These are phyloP conservation scores for Pichia sp. DNA, from an alignment of 1,139 yeast species.

Conservation along the genomic window DNA sequence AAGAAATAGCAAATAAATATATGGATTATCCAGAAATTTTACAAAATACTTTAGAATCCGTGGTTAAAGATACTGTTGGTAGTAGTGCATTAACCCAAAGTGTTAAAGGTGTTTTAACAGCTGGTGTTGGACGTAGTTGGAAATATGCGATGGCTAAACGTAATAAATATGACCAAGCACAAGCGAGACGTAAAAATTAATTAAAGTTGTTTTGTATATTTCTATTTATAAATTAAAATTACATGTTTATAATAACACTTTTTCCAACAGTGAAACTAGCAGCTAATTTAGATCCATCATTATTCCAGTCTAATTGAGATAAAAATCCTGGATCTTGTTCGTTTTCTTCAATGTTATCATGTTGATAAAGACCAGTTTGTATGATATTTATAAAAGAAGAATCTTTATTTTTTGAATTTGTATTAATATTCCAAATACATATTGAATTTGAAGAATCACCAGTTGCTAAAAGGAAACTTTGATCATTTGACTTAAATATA, in stretches of 20 bases:
- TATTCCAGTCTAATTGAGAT: conserved; percentile 22
- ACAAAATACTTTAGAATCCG: conserved; percentile 29
- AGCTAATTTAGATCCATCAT: conserved; percentile 19
- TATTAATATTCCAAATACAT: conserved; percentile 44
- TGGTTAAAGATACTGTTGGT: conserved; percentile 58
- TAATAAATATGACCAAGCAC: conserved; percentile 28
- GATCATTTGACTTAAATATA: conserved; percentile 41
- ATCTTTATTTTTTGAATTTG: not conserved
- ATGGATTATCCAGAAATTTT: conserved; percentile 35
- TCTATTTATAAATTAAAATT: not conserved
- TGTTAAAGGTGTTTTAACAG: conserved; percentile 77
- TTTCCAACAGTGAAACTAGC: conserved; percentile 20
- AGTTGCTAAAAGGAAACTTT: conserved; percentile 42
- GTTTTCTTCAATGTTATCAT: conserved; percentile 3
- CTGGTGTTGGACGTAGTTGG: conserved; percentile 69
- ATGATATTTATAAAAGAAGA: conserved; percentile 3
- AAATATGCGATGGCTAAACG: conserved; percentile 77
- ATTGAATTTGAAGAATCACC: conserved; percentile 61
- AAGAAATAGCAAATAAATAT: conserved; percentile 32
- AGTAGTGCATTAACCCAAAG: conserved; percentile 72
- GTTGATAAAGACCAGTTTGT: conserved; percentile 19
- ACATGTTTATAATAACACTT: conserved; percentile 22
- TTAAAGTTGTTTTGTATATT: not conserved
- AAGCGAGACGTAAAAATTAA: conserved; percentile 5
- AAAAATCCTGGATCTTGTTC: conserved; percentile 5